phyloP scores from a whole-genome alignment of 805 yeast species.

The Metschnikowia noctiluminum region DNA sequence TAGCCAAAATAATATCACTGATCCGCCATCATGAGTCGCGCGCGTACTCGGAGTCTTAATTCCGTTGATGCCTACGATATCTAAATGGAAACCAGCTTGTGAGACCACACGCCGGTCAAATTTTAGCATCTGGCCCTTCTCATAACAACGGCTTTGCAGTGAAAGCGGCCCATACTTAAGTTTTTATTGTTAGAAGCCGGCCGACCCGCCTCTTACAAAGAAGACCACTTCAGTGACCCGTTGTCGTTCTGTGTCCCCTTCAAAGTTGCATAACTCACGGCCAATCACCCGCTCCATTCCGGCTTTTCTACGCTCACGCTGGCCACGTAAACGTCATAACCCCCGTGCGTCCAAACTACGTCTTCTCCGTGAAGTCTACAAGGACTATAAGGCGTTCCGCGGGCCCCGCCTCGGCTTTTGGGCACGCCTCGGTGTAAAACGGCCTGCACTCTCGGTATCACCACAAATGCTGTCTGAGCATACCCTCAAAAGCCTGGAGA shows the following conservation, averaged over 20 bases:
- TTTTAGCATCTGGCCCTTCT: too few relatives aligned
- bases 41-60: too few relatives aligned
- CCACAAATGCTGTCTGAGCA: background rate
- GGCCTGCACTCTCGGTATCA: conserved; percentile 14
- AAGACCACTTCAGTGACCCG: background rate
- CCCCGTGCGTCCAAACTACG: conserved; percentile 21
- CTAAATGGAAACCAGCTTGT: too few relatives aligned
- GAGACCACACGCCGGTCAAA: too few relatives aligned
- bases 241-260: conserved; percentile 7
- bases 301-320: conserved; percentile 13
- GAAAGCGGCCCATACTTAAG: too few relatives aligned
- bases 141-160: too few relatives aligned
- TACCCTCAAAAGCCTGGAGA: background rate
- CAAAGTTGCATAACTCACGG: conserved; percentile 13
- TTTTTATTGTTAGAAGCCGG: background rate
- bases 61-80: too few relatives aligned
- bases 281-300: conserved; percentile 13
- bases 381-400: conserved; percentile 30
- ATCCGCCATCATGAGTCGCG: too few relatives aligned
- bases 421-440: conserved; percentile 14
- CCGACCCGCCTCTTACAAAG: background rate
- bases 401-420: conserved; percentile 16
- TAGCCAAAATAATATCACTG: too few relatives aligned
- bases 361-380: conserved; percentile 29
- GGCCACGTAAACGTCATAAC: conserved; percentile 11